Conservation (phyloP, 129 eudicot species). For the Flaveria sonorensis region DNA sequence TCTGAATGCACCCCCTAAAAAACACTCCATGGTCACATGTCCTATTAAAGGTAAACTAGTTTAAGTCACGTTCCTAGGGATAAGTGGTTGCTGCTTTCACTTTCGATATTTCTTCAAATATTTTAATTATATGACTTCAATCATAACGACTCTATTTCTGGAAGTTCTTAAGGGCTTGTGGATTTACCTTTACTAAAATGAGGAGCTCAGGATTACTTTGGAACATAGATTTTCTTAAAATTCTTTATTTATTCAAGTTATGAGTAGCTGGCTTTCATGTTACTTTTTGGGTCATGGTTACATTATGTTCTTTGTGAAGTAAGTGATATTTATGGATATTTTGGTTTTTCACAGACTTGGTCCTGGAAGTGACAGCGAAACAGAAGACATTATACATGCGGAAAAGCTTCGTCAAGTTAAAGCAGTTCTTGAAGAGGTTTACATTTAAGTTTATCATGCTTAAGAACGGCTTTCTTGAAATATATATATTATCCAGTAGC, state of each 20-base stretch:
- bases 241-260: background rate
- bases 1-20: background rate
- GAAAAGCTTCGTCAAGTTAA: constrained; percentile 90
- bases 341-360: constrained; percentile 53
- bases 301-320: constrained; percentile 10
- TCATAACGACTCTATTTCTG: background rate
- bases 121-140: background rate
- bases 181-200: constrained; percentile 1
- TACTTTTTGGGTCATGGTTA: constrained; percentile 4
- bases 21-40: background rate
- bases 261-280: background rate
- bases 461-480: background rate
- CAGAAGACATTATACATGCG: constrained; percentile 84
- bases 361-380: constrained; percentile 80
- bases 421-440: constrained; percentile 86
- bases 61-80: background rate
- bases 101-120: no score
- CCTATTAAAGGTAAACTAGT: background rate
- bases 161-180: constrained; percentile 1
- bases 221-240: background rate
- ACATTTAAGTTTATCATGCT: constrained; percentile 16
- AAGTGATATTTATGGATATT: constrained; percentile 8
- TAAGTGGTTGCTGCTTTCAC: no score
- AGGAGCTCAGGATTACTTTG: background rate
- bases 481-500: background rate